Evolutionary conservation across 805 yeast species (phyloP), one percentile per base, ranked within the genome.

Genomic region (Myxozyma kluyveri): DNA sequence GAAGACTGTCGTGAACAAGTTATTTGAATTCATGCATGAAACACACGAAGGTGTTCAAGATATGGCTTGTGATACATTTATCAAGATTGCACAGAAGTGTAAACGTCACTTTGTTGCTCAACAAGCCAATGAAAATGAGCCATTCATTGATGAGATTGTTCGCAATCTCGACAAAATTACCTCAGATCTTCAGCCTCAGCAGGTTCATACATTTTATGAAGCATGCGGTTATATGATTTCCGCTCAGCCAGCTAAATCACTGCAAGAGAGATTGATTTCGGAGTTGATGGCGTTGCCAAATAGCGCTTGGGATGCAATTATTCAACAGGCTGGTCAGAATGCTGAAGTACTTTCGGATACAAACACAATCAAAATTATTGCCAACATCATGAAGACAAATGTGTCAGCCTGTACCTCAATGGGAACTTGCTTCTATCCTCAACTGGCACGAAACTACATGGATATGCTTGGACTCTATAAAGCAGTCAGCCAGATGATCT

Each of bases 31-130:
- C 66, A 93, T 93, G 99, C 98, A 93, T 74, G 99, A 93, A 76
- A 89, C 97, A n/a, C 99, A 93, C 71, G 99, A 91, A 71, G 61
- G 99, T 74, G 99, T 93, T 56, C 99, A 93, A 73, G 99, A 93
- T 71, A 93, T 93, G 99, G 99, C 99, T 6, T 93, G 99, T 75
- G 99, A 93, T 70, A 93, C 99, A 0, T 93, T 93, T 67, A 91
- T 91, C 67, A 93, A 93, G 70, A 93, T 93, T 69, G 88, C 96
- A 21, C 84, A 81, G 61, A 93, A 93, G 72, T 93, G 99, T 78
- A 90, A 89, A 71, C 83, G 90, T 61, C 97, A 91, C 70, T 93
- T 93, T 70, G 96, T 91, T 37, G 84, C 86, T 44, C 84, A 80
- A 61, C 97, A 91, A 71, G 79, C 81, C 19, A 84, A 83, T 58